Evolutionary conservation across 2,329 filamentous ascomycete genomes (phyloP).

Genomic region (Fusarium piperis): DNA sequence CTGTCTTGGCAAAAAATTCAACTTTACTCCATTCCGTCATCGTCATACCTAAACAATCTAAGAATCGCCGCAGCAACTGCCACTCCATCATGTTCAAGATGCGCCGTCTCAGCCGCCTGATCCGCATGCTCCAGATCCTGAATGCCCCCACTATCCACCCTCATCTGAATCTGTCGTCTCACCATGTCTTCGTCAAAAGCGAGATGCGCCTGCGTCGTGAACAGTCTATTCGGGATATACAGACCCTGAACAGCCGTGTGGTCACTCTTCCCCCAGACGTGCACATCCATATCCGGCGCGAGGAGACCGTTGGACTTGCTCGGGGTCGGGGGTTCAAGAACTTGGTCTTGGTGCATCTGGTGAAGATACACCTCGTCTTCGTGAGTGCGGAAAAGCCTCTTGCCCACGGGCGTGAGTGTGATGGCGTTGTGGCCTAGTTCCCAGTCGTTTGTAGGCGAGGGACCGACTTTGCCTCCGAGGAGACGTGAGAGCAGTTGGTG

Average conservation of each 20-base stretch:
- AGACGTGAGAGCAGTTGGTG: slow-evolving; percentile 82
- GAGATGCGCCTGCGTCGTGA: slow-evolving; percentile 82
- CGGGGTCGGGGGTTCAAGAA: slow-evolving; percentile 67
- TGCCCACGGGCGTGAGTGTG: slow-evolving; percentile 71
- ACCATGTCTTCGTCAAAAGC: slow-evolving; percentile 79
- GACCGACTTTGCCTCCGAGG: slow-evolving; percentile 72
- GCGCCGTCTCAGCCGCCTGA: slow-evolving; percentile 69
- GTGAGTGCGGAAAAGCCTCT: slow-evolving; percentile 72
- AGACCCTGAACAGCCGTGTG: slow-evolving; percentile 78
- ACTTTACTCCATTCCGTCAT: slow-evolving; percentile 55
- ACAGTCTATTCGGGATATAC: slow-evolving; percentile 71
- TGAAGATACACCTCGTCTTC: slow-evolving; percentile 65
- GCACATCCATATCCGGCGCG: slow-evolving; percentile 52
- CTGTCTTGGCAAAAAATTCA: no score
- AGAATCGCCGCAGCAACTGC: slow-evolving; percentile 73
- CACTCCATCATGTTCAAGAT: slow-evolving; percentile 75
- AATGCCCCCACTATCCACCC: slow-evolving; percentile 68
- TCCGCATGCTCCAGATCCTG: slow-evolving; percentile 70
- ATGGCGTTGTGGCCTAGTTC: slow-evolving; percentile 76
- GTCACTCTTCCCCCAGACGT: slow-evolving; percentile 70
- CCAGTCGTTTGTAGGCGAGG: slow-evolving; percentile 73
- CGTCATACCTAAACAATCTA: slow-evolving; percentile 61
- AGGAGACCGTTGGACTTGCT: slow-evolving; percentile 56
- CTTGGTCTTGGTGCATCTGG: slow-evolving; percentile 84
- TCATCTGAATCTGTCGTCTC: slow-evolving; percentile 67